Base-by-base conservation (phyloP, 1,284 basidiomycete genomes). In the Exobasidium cylindrosporum region DNA sequence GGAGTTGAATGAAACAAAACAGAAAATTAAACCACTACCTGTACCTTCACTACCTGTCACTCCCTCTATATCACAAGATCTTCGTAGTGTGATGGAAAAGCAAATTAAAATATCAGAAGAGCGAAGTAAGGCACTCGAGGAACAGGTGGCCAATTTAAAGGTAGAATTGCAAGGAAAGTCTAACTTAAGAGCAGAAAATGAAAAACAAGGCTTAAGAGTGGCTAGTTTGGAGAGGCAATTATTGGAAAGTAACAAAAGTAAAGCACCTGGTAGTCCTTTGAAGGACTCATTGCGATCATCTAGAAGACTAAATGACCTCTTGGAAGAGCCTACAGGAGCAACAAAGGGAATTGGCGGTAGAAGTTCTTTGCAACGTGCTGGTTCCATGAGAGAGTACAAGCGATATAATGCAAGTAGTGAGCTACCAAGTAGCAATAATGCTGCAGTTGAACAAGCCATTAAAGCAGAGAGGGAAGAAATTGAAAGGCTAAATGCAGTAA, bases 331-430 rank as follows among this genome's bases (percentile, higher is more conserved):
- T 17, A 40, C 35, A 17, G 35, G 7, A 7, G 10, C 35, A 17
- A 17, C 35, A 7, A 40, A 40, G 35, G 17, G 17, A 17, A 40
- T 40, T 40, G 29, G 47, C 47, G 47, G 47, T 50, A 31, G 47
- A 24, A 23, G 14, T 13, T 21, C 26, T 13, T 28, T 55, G 30
- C 53, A 55, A 14, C 61, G 72, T 1, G 67, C 69, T 4, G 71
- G 69, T 2, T 74, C 73, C 6, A 61, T 74, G n/a, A 66, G 72
- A 23, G 73, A 74, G 53, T 73, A 71, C 32, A 59, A 67, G 4
- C 60, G 66, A 0, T 73, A 71, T 54, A 45, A 26, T 53, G 45
- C 31, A 50, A 50, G 47, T 13, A 21, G 26, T 14, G 24, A 11
- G 24, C 29, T 58, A 54, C 21, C 10, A 58, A 0, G 47, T 24